Evolutionary conservation across 2,329 filamentous ascomycete genomes (phyloP).

Genomic region (Lecanicillium sp.): DNA sequence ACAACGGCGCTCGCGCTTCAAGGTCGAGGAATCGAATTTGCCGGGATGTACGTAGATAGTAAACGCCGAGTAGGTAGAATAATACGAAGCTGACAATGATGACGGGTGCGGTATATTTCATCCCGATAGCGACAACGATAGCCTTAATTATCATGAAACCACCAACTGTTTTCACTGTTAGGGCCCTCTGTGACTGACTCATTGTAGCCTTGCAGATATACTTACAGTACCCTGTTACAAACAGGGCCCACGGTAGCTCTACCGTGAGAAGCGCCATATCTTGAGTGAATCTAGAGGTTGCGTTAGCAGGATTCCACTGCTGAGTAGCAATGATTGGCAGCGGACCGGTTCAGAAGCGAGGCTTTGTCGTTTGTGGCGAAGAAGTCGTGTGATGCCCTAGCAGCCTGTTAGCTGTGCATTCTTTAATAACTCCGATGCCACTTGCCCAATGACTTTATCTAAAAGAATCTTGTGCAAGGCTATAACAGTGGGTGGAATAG

Average conservation of each 20-base stretch:
- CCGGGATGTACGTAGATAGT: constrained; percentile 25
- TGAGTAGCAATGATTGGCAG: constrained; percentile 13
- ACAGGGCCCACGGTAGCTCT: constrained; percentile 13
- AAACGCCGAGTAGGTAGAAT: constrained; percentile 20
- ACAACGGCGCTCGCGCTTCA: constrained; percentile 24
- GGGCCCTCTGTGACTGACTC: neutral
- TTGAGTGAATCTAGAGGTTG: constrained; percentile 17
- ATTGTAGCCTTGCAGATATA: neutral
- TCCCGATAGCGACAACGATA: constrained; percentile 15
- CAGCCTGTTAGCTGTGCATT: neutral
- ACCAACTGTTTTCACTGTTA: too few species aligned
- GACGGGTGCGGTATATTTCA: constrained; percentile 9
- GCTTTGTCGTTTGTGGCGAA: constrained; percentile 1
- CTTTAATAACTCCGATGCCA: too few species aligned
- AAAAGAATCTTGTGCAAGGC: too few species aligned
- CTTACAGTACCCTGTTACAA: constrained; percentile 4
- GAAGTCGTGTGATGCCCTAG: neutral
- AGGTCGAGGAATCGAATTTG: constrained; percentile 27
- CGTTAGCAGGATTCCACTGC: constrained; percentile 12
- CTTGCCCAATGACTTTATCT: neutral
- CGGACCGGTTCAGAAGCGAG: constrained; percentile 2
- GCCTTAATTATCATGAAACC: constrained; percentile 9
- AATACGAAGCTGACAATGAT: constrained; percentile 15
- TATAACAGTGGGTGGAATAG: too few species aligned
- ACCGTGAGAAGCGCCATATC: constrained; percentile 17